phyloP scores from a whole-genome alignment of 768 basidiomycete genomes.

The Postia placenta region DNA sequence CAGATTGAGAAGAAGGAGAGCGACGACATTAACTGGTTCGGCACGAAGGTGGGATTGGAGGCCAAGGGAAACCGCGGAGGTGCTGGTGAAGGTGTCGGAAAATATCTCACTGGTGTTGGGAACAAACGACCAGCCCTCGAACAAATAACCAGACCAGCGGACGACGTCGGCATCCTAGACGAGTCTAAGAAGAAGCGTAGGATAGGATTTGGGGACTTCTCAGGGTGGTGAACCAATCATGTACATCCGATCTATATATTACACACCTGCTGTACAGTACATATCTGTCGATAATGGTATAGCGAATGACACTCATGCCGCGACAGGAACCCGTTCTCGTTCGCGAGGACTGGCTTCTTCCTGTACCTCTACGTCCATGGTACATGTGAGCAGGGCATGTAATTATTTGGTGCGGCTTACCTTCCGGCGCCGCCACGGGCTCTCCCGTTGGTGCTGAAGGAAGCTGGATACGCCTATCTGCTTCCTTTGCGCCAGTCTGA shows the following conservation, averaged over 20 bases:
- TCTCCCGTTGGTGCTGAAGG: constrained; percentile 48
- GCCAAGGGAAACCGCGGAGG: constrained; percentile 28
- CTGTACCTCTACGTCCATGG: neutral
- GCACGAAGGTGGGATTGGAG: constrained; percentile 64
- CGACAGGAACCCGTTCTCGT: no score
- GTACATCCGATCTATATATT: neutral
- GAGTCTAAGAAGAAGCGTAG: constrained; percentile 76
- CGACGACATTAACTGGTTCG: constrained; percentile 84
- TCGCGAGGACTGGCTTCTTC: no score
- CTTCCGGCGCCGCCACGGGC: constrained; percentile 32
- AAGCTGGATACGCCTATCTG: constrained; percentile 31
- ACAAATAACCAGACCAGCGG: constrained; percentile 6
- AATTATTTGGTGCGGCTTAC: constrained; percentile 16
- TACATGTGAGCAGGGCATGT: neutral
- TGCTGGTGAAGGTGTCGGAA: constrained; percentile 61
- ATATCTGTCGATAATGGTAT: constrained; percentile 14
- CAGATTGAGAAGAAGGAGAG: constrained; percentile 46
- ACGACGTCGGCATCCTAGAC: constrained; percentile 21
- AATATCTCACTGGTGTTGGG: constrained; percentile 59
- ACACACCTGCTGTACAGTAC: constrained; percentile 7
- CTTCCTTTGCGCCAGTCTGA: constrained; percentile 27
- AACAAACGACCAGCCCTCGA: constrained; percentile 17
- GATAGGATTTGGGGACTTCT: constrained; percentile 88
- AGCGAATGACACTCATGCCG: constrained; percentile 24
- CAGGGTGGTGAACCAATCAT: constrained; percentile 51